Percentiles rank a stretch among this genome's conserved stretches.
These are phyloP conservation scores for Juncus inflexus DNA, from an alignment of 176 grass and related monocot species.

Conservation along the genomic window DNA sequence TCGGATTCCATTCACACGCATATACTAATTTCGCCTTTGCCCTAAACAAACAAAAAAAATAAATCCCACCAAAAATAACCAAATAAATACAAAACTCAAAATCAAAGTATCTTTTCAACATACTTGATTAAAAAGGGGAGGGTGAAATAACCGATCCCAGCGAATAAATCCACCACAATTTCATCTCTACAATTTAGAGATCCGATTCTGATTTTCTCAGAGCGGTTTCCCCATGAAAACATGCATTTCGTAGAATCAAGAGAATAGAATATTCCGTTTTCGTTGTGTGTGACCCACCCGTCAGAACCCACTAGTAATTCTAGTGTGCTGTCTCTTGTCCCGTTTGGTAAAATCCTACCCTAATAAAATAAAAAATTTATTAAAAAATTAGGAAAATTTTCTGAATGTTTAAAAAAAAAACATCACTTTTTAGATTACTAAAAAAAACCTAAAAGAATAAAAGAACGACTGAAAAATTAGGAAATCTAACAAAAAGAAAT, in stretches of 20 bases:
- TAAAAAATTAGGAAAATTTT: slow-evolving; percentile 24
- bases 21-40: slow-evolving; percentile 86
- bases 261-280: slow-evolving; percentile 82
- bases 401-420: background rate
- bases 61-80: background rate
- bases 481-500: no score
- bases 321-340: slow-evolving; percentile 86
- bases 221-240: slow-evolving; percentile 95
- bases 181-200: slow-evolving; percentile 72
- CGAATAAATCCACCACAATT: slow-evolving; percentile 84
- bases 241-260: slow-evolving; percentile 95
- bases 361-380: slow-evolving; percentile 27
- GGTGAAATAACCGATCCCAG: slow-evolving; percentile 94
- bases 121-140: slow-evolving; percentile 97
- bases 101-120: slow-evolving; percentile 11
- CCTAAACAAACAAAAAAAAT: slow-evolving; percentile 35
- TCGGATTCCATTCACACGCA: slow-evolving; percentile 92
- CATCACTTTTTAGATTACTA: no score
- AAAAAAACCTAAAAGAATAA: no score
- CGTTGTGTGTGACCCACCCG: slow-evolving; percentile 75
- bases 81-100: background rate
- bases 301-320: slow-evolving; percentile 72
- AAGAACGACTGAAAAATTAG: no score
- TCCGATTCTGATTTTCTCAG: slow-evolving; percentile 86
- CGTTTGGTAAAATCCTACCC: slow-evolving; percentile 76